phyloP scores from a whole-genome alignment of 2,329 filamentous ascomycete species.

The Ceratocystis cacaofunesta region DNA sequence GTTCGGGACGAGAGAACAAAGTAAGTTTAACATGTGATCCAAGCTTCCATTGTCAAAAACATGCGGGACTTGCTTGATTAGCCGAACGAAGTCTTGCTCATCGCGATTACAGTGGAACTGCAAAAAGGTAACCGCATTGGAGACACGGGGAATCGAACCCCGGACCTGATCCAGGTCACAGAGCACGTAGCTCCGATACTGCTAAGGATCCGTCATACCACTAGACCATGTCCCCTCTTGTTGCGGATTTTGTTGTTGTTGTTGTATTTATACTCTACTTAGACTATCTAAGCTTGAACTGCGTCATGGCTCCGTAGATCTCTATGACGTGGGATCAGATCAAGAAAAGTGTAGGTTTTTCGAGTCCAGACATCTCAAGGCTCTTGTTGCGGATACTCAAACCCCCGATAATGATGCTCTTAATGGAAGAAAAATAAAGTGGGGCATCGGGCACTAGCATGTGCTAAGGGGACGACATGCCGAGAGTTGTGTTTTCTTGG shows the following conservation, averaged over 20 bases:
- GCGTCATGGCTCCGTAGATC: too few relatives aligned
- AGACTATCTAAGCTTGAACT: too few relatives aligned
- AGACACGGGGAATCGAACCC: slow-evolving; percentile 16
- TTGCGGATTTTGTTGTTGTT: neutral
- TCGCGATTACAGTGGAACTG: neutral
- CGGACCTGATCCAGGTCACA: slow-evolving; percentile 13
- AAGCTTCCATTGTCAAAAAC: neutral
- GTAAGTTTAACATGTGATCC: neutral
- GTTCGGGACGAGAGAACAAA: too few relatives aligned
- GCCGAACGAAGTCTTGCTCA: neutral
- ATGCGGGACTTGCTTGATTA: neutral
- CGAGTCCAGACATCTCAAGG: too few relatives aligned
- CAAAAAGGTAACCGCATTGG: neutral
- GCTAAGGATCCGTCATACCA: slow-evolving; percentile 17
- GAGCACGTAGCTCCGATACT: neutral
- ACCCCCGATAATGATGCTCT: too few relatives aligned
- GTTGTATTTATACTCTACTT: too few relatives aligned
- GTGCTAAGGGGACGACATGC: too few relatives aligned
- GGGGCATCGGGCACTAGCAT: too few relatives aligned
- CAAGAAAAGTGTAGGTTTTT: too few relatives aligned
- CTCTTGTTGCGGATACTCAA: neutral
- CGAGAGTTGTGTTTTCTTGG: too few relatives aligned
- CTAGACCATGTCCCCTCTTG: slow-evolving; percentile 7
- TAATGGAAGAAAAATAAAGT: neutral
- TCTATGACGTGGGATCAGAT: too few relatives aligned